A percentile compares a stretch with the other conserved stretches of the same genome.
Conservation (phyloP, 805 yeast species). For the Metschnikowia lunata region DNA sequence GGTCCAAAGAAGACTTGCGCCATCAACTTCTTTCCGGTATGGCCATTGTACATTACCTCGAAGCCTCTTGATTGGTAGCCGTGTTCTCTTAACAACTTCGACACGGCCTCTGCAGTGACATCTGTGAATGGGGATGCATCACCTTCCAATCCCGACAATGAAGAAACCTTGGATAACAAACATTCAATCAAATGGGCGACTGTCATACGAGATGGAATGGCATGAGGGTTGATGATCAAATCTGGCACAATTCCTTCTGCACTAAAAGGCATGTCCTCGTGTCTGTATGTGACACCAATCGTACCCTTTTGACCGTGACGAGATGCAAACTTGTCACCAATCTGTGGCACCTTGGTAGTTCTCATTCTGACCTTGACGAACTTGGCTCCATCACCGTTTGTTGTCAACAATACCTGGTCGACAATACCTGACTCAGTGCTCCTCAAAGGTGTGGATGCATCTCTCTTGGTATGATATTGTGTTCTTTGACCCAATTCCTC, state of each 20-base stretch:
- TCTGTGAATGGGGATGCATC: constrained; percentile 99
- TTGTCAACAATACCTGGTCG: constrained; percentile 93
- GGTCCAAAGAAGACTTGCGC: constrained; percentile 99
- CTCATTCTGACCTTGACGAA: constrained; percentile 98
- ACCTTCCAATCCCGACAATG: constrained; percentile 95
- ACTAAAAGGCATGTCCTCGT: constrained; percentile 98
- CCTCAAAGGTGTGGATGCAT: constrained; percentile 96
- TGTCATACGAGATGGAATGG: constrained; percentile 99
- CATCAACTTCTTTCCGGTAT: constrained; percentile 96
- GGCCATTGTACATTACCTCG: constrained; percentile 98
- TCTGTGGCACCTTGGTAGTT: constrained; percentile 97
- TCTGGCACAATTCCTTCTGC: constrained; percentile 96
- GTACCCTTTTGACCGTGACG: constrained; percentile 99
- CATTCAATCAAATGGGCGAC: constrained; percentile 99
- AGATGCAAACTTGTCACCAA: constrained; percentile 98
- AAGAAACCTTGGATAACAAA: constrained; percentile 89
- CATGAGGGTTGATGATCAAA: constrained; percentile 96
- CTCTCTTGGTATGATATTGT: constrained; percentile 96
- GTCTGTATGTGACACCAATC: constrained; percentile 96
- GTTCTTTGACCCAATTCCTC: constrained; percentile 99
- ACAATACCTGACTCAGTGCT: constrained; percentile 97
- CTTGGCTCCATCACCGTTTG: constrained; percentile 96
- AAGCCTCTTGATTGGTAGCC: constrained; percentile 98
- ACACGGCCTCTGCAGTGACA: constrained; percentile 95
- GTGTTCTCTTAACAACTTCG: constrained; percentile 85